phyloP scores from a whole-genome alignment of 2,329 filamentous ascomycete genomes.

The Fusarium sp. region DNA sequence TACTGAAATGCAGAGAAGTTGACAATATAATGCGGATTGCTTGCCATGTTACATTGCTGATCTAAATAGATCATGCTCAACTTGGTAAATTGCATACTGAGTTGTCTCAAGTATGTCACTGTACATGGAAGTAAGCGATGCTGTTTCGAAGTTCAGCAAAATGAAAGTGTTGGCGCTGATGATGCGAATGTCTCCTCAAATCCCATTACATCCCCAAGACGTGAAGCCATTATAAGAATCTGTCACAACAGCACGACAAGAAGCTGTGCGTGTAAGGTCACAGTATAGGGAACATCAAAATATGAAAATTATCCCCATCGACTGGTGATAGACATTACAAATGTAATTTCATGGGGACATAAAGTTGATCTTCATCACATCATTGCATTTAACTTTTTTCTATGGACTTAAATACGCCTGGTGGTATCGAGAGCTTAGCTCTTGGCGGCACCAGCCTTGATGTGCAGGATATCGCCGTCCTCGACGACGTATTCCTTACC shows the following conservation, averaged over 20 bases:
- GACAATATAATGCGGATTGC: background rate
- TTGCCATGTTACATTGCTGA: background rate
- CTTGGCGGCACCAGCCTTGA: constrained; percentile 91
- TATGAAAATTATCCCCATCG: background rate
- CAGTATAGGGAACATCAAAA: too few species aligned
- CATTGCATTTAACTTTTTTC: constrained; percentile 41
- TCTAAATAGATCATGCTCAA: too few species aligned
- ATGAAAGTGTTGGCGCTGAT: background rate
- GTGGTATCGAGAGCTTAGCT: constrained; percentile 54
- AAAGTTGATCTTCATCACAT: constrained; percentile 27
- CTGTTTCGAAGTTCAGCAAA: background rate
- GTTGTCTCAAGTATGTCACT: background rate
- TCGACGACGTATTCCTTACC: constrained; percentile 95
- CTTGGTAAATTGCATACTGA: background rate
- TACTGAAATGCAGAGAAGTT: too few species aligned
- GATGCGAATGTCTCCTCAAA: background rate
- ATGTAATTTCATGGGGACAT: background rate
- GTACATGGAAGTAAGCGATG: background rate
- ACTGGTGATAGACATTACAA: background rate
- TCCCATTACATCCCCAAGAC: background rate
- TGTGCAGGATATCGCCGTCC: constrained; percentile 84
- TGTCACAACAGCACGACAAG: background rate
- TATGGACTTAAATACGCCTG: constrained; percentile 15
- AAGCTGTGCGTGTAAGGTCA: too few species aligned
- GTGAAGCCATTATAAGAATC: background rate